Percentiles rank a stretch among this genome's conserved stretches.
Conservation (phyloP, 805 yeast species). For the Saccharomyces mikatae region DNA sequence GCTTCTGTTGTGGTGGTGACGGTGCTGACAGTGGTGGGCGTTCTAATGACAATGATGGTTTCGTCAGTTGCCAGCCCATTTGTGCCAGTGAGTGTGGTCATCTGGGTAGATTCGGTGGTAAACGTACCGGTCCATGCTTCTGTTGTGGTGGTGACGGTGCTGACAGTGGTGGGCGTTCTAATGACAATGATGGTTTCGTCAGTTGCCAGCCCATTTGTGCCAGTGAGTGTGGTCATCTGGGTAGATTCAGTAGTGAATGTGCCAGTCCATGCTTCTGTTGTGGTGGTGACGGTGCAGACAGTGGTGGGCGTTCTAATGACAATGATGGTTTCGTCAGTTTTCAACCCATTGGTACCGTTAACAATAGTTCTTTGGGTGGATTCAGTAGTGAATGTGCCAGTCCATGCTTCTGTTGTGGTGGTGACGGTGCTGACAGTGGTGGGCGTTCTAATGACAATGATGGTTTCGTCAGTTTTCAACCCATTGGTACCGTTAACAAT, state of each 20-base stretch:
- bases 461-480: neutral
- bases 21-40: neutral
- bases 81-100: neutral
- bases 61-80: neutral
- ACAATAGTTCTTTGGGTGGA: too few relatives aligned
- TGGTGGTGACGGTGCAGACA: neutral
- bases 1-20: neutral
- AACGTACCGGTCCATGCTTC: neutral
- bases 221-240: neutral
- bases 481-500: neutral
- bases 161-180: too few relatives aligned
- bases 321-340: too few relatives aligned
- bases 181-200: too few relatives aligned
- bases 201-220: too few relatives aligned
- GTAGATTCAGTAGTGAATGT: neutral
- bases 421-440: neutral
- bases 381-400: neutral
- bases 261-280: neutral
- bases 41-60: neutral
- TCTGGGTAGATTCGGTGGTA: neutral
- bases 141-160: neutral
- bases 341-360: too few relatives aligned
- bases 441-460: neutral
- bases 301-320: neutral
- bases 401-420: neutral